phyloP scores from a whole-genome alignment of 1,139 yeast species.

The Yamadazyma trypodendri region DNA sequence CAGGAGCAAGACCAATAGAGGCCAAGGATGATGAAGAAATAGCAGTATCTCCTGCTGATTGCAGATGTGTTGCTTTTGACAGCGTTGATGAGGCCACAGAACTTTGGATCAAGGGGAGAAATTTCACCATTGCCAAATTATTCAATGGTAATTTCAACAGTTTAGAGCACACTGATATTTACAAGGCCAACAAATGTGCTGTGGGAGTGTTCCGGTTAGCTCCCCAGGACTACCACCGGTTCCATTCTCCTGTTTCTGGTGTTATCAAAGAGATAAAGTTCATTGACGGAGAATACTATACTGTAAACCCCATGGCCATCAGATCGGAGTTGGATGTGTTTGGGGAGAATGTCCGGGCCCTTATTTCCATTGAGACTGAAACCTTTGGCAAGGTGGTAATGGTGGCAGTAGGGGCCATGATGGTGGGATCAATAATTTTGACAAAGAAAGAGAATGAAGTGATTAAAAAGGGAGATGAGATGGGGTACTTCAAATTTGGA shows the following conservation, averaged over 20 bases:
- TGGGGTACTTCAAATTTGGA: constrained; percentile 95
- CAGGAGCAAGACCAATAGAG: constrained; percentile 70
- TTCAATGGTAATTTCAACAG: constrained; percentile 57
- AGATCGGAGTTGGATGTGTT: constrained; percentile 85
- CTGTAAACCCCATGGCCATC: constrained; percentile 97
- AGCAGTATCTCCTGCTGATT: constrained; percentile 83
- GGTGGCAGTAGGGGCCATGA: constrained; percentile 95
- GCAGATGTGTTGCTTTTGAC: constrained; percentile 73
- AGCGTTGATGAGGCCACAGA: constrained; percentile 64
- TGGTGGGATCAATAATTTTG: constrained; percentile 89
- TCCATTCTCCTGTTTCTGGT: constrained; percentile 87
- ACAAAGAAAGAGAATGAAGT: constrained; percentile 62
- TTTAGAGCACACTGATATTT: constrained; percentile 43
- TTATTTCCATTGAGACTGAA: constrained; percentile 72
- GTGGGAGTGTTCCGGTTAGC: constrained; percentile 85
- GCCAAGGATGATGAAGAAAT: constrained; percentile 47
- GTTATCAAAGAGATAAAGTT: constrained; percentile 59
- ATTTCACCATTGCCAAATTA: constrained; percentile 67
- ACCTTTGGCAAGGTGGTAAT: constrained; percentile 75
- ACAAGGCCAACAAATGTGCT: constrained; percentile 46
- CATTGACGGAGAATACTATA: constrained; percentile 88
- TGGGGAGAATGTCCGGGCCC: constrained; percentile 83
- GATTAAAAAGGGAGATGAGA: constrained; percentile 71
- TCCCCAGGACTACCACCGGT: constrained; percentile 95
- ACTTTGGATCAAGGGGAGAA: constrained; percentile 88